Evolutionary conservation across 179 eudicot genomes (phyloP).

Genomic region (Pouteria campechiana): DNA sequence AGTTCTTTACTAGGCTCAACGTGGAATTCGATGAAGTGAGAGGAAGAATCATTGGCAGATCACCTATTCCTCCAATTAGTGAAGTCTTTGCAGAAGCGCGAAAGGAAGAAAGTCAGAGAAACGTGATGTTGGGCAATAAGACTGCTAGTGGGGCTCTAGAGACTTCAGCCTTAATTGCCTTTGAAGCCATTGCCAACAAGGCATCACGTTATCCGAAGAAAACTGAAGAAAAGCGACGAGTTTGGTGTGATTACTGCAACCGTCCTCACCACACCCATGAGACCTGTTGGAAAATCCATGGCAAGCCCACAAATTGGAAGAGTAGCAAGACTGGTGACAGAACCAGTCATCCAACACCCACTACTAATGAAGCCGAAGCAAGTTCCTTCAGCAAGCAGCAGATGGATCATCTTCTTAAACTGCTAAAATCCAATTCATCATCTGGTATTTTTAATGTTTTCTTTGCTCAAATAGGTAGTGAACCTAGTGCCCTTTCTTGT

Average conservation of each 20-base stretch:
- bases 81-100: background rate
- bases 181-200: background rate
- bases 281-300: background rate
- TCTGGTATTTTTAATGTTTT: background rate
- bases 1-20: background rate
- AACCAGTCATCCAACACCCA: background rate
- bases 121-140: too few species aligned
- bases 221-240: background rate
- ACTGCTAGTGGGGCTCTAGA: too few species aligned
- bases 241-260: background rate
- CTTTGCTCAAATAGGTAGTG: background rate
- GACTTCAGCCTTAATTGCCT: background rate
- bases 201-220: too few species aligned
- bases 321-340: background rate
- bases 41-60: background rate
- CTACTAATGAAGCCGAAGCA: background rate
- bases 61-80: background rate
- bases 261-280: background rate
- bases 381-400: background rate
- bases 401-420: background rate
- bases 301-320: too few species aligned
- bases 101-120: too few species aligned
- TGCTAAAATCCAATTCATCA: slow-evolving; percentile 1
- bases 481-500: background rate
- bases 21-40: background rate